Percentiles rank a stretch among this genome's conserved stretches.
These are phyloP conservation scores for Nemania diffusa DNA, from an alignment of 2,329 filamentous ascomycete species.

Conservation along the genomic window DNA sequence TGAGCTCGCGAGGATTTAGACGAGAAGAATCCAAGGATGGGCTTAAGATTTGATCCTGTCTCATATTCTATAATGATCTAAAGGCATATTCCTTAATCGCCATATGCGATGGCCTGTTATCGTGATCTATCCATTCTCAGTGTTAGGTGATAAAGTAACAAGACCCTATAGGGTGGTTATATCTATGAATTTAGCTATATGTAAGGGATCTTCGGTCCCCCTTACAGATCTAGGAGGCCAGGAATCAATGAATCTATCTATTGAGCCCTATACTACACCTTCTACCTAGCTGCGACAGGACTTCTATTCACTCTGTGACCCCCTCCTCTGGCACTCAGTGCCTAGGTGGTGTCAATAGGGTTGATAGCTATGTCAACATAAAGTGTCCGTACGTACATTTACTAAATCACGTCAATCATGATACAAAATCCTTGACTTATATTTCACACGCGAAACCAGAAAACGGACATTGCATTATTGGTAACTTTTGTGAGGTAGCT, in stretches of 20 bases:
- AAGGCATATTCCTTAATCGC: not conserved
- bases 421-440: not conserved
- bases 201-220: too few relatives aligned
- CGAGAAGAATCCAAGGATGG: conserved; percentile 3
- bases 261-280: too few relatives aligned
- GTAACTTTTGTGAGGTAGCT: too few relatives aligned
- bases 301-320: too few relatives aligned
- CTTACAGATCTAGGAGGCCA: too few relatives aligned
- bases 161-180: too few relatives aligned
- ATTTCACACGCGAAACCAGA: not conserved
- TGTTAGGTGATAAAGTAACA: too few relatives aligned
- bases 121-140: conserved; percentile 2
- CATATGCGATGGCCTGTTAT: not conserved
- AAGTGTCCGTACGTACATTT: not conserved
- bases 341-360: not conserved
- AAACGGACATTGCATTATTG: too few relatives aligned
- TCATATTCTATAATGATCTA: conserved; percentile 23
- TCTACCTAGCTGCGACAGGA: too few relatives aligned
- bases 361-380: not conserved
- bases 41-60: conserved; percentile 26
- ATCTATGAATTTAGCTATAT: too few relatives aligned
- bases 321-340: too few relatives aligned
- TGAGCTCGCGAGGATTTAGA: conserved; percentile 10
- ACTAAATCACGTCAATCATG: not conserved
- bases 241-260: too few relatives aligned